A percentile compares a stretch with the other conserved stretches of the same genome.
These are phyloP conservation scores for Septoria petroselini DNA, from an alignment of 2,329 filamentous ascomycete genomes.

Conservation along the genomic window DNA sequence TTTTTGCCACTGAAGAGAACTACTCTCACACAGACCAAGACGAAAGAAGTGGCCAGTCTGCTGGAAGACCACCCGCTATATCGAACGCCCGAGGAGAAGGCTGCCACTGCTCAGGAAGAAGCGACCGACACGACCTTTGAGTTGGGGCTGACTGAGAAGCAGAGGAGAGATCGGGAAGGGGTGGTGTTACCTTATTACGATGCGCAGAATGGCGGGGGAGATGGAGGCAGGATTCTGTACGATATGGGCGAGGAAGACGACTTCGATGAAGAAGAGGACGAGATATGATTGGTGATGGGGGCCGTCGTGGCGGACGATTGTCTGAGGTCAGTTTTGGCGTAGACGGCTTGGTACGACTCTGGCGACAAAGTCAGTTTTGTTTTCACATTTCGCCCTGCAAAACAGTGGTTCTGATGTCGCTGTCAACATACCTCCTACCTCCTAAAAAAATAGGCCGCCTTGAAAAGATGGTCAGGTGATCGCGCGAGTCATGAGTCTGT, in stretches of 20 bases:
- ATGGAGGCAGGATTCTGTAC: conserved; percentile 90
- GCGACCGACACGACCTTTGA: conserved; percentile 74
- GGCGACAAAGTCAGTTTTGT: too few species aligned
- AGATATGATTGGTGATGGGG: conserved; percentile 58
- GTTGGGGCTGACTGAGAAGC: conserved; percentile 83
- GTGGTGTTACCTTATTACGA: conserved; percentile 96
- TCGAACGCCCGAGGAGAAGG: conserved; percentile 45
- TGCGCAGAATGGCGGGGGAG: conserved; percentile 77
- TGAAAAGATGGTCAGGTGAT: background rate
- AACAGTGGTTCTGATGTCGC: too few species aligned
- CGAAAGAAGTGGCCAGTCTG: conserved; percentile 50
- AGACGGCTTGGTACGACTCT: background rate
- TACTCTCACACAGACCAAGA: conserved; percentile 14
- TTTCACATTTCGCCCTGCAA: too few species aligned
- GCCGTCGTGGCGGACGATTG: background rate
- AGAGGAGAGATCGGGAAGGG: conserved; percentile 78
- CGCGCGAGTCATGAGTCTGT: background rate
- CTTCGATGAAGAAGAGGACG: conserved; percentile 94
- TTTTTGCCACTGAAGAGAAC: conserved; percentile 47
- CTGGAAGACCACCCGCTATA: conserved; percentile 76
- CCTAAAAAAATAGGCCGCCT: too few species aligned
- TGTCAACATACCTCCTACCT: background rate
- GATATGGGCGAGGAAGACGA: conserved; percentile 97
- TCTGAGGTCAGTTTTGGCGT: too few species aligned
- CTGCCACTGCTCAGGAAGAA: conserved; percentile 40